A percentile compares a stretch with the other conserved stretches of the same genome.
Evolutionary conservation across 257 asterid genomes (phyloP).

Genomic region (Nicotiana knightiana): DNA sequence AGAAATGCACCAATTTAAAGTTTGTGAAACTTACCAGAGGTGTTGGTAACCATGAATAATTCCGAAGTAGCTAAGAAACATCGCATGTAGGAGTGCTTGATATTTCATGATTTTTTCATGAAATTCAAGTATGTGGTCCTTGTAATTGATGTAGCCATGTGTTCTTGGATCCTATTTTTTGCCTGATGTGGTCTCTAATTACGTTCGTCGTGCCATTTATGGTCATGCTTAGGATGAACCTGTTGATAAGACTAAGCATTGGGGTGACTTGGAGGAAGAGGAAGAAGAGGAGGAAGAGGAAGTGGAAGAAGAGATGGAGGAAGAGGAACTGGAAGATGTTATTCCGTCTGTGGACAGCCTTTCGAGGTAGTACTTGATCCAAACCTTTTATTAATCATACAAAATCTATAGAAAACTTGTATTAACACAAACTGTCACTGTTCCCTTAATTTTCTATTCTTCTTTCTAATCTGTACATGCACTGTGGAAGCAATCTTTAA

Average conservation of each 20-base stretch:
- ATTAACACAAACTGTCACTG: neutral
- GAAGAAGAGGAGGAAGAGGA: slow-evolving; percentile 85
- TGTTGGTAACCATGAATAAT: neutral
- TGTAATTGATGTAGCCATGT: neutral
- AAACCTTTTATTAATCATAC: neutral
- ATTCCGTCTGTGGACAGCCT: slow-evolving; percentile 88
- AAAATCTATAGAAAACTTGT: neutral
- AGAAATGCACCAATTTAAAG: neutral
- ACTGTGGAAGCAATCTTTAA: neutral
- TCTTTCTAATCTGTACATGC: neutral
- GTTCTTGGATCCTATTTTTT: neutral
- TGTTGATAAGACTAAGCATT: slow-evolving; percentile 80
- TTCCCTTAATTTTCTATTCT: neutral
- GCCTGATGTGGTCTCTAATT: neutral
- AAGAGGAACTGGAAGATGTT: slow-evolving; percentile 81
- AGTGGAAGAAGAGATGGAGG: slow-evolving; percentile 70
- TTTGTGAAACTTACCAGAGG: neutral
- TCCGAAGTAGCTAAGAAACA: neutral
- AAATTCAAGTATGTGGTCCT: neutral
- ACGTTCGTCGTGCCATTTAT: neutral
- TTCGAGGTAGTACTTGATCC: slow-evolving; percentile 51
- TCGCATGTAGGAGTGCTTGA: neutral
- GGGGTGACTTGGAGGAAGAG: slow-evolving; percentile 97
- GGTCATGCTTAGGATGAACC: slow-evolving; percentile 70
- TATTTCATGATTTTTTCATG: neutral